These are phyloP conservation scores for Hypomontagnella submonticulosa DNA, from an alignment of 495 filamentous ascomycete species.

Conservation along the genomic window DNA sequence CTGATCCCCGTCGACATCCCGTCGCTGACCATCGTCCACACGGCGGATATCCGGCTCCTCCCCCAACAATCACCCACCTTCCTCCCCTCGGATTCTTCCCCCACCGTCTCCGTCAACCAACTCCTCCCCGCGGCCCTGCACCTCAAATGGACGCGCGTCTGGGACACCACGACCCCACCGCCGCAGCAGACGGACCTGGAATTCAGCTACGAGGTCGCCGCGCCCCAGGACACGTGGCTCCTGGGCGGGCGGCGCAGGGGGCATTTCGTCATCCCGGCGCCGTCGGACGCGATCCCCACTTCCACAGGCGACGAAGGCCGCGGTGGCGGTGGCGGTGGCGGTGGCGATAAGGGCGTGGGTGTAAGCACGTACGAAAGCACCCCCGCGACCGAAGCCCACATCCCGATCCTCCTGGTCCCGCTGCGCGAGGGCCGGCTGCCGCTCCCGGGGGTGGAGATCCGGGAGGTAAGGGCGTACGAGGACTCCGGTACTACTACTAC, in stretches of 20 bases:
- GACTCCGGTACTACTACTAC: slow-evolving; percentile 11
- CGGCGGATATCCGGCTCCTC: slow-evolving; percentile 77
- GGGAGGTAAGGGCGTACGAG: slow-evolving; percentile 57
- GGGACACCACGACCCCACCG: slow-evolving; percentile 67
- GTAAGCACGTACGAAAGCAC: slow-evolving; percentile 36
- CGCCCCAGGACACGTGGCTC: slow-evolving; percentile 81
- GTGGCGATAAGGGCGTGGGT: no score
- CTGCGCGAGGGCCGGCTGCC: slow-evolving; percentile 78
- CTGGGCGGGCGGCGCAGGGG: slow-evolving; percentile 82
- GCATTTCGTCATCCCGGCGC: slow-evolving; percentile 71
- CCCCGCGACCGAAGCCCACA: slow-evolving; percentile 58
- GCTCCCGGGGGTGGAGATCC: slow-evolving; percentile 82
- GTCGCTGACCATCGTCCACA: slow-evolving; percentile 83
- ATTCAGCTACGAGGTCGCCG: slow-evolving; percentile 86
- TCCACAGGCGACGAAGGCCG: no score
- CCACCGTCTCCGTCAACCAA: slow-evolving; percentile 71
- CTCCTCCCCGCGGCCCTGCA: slow-evolving; percentile 75
- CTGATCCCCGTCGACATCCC: slow-evolving; percentile 88
- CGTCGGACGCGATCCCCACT: slow-evolving; percentile 43
- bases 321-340: no score
- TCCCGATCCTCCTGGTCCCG: slow-evolving; percentile 78
- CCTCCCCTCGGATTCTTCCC: slow-evolving; percentile 46
- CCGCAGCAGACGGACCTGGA: slow-evolving; percentile 66
- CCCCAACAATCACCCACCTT: slow-evolving; percentile 42
- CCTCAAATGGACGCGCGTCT: slow-evolving; percentile 80